A percentile compares a stretch with the other conserved stretches of the same genome.
Evolutionary conservation across 176 grass and related monocot genomes (phyloP).

Genomic region (Carex littledalei): DNA sequence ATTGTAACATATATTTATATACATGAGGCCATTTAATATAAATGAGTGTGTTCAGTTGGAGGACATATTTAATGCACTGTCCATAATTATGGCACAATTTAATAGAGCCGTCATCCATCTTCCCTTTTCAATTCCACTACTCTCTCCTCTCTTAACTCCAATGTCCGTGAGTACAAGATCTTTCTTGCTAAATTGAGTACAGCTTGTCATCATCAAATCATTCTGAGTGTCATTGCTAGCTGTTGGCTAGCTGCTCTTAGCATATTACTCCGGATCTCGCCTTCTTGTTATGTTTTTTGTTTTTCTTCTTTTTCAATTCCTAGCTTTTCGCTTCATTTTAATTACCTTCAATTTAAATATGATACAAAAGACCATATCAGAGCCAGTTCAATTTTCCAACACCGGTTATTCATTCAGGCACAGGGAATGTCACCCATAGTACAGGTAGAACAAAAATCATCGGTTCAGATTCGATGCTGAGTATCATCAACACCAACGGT

Average conservation of each 20-base stretch:
- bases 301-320: background rate
- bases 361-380: too few species aligned
- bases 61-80: background rate
- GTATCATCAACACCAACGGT: too few species aligned
- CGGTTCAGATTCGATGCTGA: too few species aligned
- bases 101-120: conserved; percentile 8
- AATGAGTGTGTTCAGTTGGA: background rate
- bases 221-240: background rate
- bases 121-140: background rate
- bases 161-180: background rate
- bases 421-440: too few species aligned
- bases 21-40: background rate
- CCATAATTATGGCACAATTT: background rate
- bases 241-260: background rate
- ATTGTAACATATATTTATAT: background rate
- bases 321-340: background rate
- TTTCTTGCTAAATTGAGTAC: background rate
- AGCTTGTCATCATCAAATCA: background rate
- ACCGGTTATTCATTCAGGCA: too few species aligned
- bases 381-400: too few species aligned
- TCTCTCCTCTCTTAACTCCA: background rate
- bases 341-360: too few species aligned
- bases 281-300: background rate
- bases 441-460: too few species aligned
- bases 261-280: background rate